A percentile compares a stretch with the other conserved stretches of the same genome.
phyloP scores from a whole-genome alignment of 2,329 filamentous ascomycete genomes.

The Didymella pomorum region DNA sequence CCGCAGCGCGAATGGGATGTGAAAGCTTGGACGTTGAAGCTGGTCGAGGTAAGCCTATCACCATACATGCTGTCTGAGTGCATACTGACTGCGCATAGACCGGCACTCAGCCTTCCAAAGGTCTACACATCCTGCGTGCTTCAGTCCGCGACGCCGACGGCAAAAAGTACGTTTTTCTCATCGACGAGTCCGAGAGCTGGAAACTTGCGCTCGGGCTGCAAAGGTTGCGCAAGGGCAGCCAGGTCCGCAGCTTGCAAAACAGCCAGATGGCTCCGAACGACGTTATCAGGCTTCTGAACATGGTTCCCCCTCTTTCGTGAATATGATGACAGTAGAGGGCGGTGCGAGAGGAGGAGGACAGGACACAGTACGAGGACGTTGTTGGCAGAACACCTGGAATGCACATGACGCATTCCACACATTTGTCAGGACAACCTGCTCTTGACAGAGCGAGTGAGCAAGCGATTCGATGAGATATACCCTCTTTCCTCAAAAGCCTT shows the following conservation, averaged over 20 bases:
- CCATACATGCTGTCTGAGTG: too few species aligned
- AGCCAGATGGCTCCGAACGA: slow-evolving; percentile 60
- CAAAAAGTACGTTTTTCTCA: slow-evolving; percentile 68
- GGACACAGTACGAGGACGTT: background rate
- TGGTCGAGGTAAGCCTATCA: slow-evolving; percentile 68
- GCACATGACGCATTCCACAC: slow-evolving; percentile 11
- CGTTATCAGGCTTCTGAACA: slow-evolving; percentile 50
- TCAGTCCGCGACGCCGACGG: slow-evolving; percentile 66
- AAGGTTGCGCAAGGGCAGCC: slow-evolving; percentile 63
- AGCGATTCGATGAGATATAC: slow-evolving; percentile 23
- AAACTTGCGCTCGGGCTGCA: slow-evolving; percentile 68
- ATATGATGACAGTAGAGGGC: background rate
- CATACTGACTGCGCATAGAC: slow-evolving; percentile 42
- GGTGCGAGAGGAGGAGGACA: background rate
- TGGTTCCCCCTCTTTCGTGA: slow-evolving; percentile 36
- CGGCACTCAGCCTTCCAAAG: slow-evolving; percentile 55
- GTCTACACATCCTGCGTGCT: slow-evolving; percentile 63
- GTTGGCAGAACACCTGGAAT: slow-evolving; percentile 1
- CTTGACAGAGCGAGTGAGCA: slow-evolving; percentile 6
- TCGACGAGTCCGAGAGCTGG: slow-evolving; percentile 67
- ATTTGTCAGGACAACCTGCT: slow-evolving; percentile 7
- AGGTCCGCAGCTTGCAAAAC: slow-evolving; percentile 63
- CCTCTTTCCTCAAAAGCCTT: slow-evolving; percentile 18
- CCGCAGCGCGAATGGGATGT: slow-evolving; percentile 98
- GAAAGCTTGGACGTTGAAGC: slow-evolving; percentile 96